Percentiles rank a stretch among this genome's conserved stretches.
Evolutionary conservation across 192 early-diverging fungal species (phyloP).

Genomic region (Coemansia sp.): DNA sequence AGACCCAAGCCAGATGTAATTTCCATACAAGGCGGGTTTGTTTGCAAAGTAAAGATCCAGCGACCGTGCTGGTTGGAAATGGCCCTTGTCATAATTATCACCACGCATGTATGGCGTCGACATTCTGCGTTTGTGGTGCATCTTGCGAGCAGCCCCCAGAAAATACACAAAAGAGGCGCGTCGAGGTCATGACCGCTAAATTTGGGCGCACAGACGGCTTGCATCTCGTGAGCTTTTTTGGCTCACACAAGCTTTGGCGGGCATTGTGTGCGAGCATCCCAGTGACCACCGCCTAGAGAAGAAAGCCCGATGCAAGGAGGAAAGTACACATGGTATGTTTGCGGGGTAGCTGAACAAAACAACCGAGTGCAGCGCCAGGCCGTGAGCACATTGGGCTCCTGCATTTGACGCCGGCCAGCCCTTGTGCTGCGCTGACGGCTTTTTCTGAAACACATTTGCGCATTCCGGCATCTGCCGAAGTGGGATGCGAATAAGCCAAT

Average conservation of each 20-base stretch:
- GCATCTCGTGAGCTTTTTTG: not conserved
- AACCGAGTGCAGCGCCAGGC: not conserved
- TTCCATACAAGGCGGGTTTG: not conserved
- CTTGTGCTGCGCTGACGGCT: not conserved
- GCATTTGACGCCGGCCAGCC: too few species aligned
- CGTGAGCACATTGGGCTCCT: not conserved
- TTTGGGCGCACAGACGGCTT: slow-evolving; percentile 5
- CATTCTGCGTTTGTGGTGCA: not conserved
- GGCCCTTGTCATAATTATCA: not conserved
- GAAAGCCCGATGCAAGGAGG: slow-evolving; percentile 6
- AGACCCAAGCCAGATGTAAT: not conserved
- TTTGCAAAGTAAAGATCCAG: not conserved
- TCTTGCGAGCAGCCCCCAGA: not conserved
- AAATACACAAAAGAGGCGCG: not conserved
- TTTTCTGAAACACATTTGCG: not conserved
- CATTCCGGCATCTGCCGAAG: slow-evolving; percentile 1
- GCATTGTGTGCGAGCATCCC: not conserved
- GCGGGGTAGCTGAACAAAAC: slow-evolving; percentile 1
- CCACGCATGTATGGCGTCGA: not conserved
- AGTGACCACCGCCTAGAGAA: slow-evolving; percentile 1
- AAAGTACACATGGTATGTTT: not conserved
- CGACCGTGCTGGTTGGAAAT: not conserved
- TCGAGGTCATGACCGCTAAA: slow-evolving; percentile 1
- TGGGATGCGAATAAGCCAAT: not conserved
- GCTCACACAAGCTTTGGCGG: not conserved